Conservation (phyloP, 164 flowering plant genomes). For the Stephania japonica region DNA sequence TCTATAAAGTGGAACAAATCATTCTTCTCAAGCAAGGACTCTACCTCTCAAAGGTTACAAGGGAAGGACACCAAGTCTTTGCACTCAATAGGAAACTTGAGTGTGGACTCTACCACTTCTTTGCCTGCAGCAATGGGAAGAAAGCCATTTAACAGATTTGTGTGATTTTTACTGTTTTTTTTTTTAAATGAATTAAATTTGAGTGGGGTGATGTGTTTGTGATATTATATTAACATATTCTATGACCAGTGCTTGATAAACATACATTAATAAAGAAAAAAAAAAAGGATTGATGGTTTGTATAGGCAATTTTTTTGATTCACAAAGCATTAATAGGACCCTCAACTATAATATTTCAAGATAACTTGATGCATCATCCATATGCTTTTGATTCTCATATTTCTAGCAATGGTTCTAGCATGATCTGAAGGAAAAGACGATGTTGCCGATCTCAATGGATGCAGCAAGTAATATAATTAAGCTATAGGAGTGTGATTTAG, state of each 20-base stretch:
- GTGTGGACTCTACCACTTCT: constrained; percentile 76
- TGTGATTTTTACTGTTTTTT: constrained; percentile 37
- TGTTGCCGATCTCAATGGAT: no score
- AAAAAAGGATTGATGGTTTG: background rate
- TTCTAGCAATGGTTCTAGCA: no score
- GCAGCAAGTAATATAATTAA: no score
- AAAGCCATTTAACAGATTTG: constrained; percentile 82
- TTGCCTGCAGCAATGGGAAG: constrained; percentile 79
- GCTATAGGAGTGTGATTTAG: no score
- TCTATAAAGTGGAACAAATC: constrained; percentile 67
- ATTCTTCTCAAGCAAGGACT: constrained; percentile 40
- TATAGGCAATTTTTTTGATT: background rate
- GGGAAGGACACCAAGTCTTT: constrained; percentile 32
- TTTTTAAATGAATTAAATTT: constrained; percentile 4
- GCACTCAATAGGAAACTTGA: constrained; percentile 55
- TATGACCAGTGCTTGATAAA: background rate
- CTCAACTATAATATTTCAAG: no score
- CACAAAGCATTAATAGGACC: background rate
- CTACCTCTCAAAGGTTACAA: constrained; percentile 32
- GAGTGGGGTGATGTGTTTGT: constrained; percentile 13
- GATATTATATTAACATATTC: background rate
- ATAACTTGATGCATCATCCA: no score
- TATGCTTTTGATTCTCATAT: no score
- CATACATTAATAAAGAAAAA: background rate
- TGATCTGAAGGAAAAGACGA: no score